Evolutionary conservation across 2,329 filamentous ascomycete genomes (phyloP), one percentile per base, ranked within the genome.

Genomic region (Colletotrichum falcatum): DNA sequence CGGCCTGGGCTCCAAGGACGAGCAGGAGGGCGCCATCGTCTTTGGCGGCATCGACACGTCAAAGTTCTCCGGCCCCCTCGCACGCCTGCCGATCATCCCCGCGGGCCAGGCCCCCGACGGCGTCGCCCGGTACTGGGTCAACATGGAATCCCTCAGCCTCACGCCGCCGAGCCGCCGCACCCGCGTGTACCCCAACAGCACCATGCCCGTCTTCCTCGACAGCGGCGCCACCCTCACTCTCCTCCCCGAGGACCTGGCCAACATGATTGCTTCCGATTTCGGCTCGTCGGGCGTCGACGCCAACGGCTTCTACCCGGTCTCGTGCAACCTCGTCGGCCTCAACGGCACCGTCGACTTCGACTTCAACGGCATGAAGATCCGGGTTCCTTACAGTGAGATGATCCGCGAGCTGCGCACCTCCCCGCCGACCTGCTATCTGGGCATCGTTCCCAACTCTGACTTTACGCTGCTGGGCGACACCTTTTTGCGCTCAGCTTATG

Each of bases 221-320:
- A 92, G 89, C 33, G 92, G 92, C 8, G 90, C 89, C 30, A 92
- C 90, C 18, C 83, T 93, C 75, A 91, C 88, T 60, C 87, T 93
- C 65, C 83, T 94, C 1, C 92, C 92, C 1, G 80, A 87, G 65
- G 77, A 78, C 26, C 79, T 93, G 39, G 86, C 86, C 51, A 75
- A 79, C n/a, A 73, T 75, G 51, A 84, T 90, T 39, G 85, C 85
- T 26, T 75, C 78, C 28, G 84, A 87, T 73, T 85, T 90, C 64
- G 85, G 84, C 14, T 82, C 83, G 3, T 67, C 76, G 0, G 75
- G 75, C 1, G 74, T 79, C 59, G 82, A 83, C 73, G 65, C 70
- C 56, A 81, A 80, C 68, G 84, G 82, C 69, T 87, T 84, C 77
- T 88, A 82, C 76, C 74, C 74, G 3, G 81, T 87, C 11, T 81